phyloP scores from a whole-genome alignment of 1,139 yeast genomes.

The Yamadazyma triangularis region DNA sequence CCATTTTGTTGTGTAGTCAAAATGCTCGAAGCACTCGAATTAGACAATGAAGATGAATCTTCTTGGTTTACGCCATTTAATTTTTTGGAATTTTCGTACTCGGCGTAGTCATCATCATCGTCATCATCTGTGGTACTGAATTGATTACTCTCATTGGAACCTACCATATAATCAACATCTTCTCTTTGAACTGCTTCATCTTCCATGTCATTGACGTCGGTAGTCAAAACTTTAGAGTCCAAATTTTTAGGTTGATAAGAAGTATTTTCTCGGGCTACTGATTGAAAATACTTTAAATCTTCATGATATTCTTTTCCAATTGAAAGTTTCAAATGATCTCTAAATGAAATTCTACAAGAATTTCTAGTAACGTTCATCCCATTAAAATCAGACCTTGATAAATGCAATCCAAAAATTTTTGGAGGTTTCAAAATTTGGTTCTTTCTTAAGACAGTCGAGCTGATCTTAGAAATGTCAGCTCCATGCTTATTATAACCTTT shows the following conservation, averaged over 20 bases:
- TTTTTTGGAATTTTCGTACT: too few relatives aligned
- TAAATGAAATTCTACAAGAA: constrained; percentile 66
- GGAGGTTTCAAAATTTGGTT: constrained; percentile 66
- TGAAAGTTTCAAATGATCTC: constrained; percentile 51
- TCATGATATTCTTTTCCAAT: constrained; percentile 43
- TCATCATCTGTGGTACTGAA: too few relatives aligned
- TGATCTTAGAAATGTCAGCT: constrained; percentile 41
- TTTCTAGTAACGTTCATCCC: constrained; percentile 73
- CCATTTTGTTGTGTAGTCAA: constrained; percentile 4
- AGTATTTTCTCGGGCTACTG: constrained; percentile 15
- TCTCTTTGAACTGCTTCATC: constrained; percentile 41
- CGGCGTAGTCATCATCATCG: constrained; percentile 17
- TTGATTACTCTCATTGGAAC: constrained; percentile 23
- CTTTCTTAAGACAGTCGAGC: constrained; percentile 64
- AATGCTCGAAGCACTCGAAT: constrained; percentile 7
- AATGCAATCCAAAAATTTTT: constrained; percentile 64
- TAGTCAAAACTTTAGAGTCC: constrained; percentile 32
- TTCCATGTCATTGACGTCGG: constrained; percentile 43
- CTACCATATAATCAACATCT: constrained; percentile 29
- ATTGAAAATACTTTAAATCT: constrained; percentile 33
- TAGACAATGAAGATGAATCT: constrained; percentile 12
- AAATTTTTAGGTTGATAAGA: constrained; percentile 7
- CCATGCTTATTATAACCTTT: constrained; percentile 41
- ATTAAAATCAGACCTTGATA: constrained; percentile 75
- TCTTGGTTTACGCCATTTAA: too few relatives aligned